Evolutionary conservation across 805 yeast genomes (phyloP).

Genomic region (Lachancea kluyveri): DNA sequence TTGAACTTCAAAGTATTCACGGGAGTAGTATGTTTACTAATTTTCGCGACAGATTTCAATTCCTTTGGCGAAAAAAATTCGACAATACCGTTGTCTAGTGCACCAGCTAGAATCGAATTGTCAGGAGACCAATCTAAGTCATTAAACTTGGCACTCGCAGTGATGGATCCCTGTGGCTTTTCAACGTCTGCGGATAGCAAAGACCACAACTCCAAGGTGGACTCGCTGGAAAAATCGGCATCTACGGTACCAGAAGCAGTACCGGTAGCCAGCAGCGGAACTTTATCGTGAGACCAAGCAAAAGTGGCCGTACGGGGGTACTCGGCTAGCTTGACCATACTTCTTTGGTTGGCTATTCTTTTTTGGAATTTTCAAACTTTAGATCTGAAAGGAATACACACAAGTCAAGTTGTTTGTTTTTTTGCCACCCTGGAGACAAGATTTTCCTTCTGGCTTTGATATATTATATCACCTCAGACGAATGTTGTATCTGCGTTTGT

Average conservation of each 20-base stretch:
- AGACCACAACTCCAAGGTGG: slow-evolving; percentile 77
- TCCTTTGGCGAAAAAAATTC: slow-evolving; percentile 60
- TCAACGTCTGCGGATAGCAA: slow-evolving; percentile 38
- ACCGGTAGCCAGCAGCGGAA: slow-evolving; percentile 82
- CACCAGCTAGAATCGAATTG: slow-evolving; percentile 73
- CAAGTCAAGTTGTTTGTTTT: too few relatives aligned
- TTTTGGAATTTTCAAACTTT: too few relatives aligned
- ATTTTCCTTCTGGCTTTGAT: too few relatives aligned
- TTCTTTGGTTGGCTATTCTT: slow-evolving; percentile 1
- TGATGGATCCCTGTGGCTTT: slow-evolving; percentile 39
- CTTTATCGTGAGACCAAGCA: slow-evolving; percentile 80
- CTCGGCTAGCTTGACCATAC: slow-evolving; percentile 79
- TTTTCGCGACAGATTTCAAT: slow-evolving; percentile 44
- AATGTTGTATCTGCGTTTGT: too few relatives aligned
- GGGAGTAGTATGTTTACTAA: slow-evolving; percentile 58
- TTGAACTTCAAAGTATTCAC: slow-evolving; percentile 74
- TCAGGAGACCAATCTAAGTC: slow-evolving; percentile 78
- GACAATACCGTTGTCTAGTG: slow-evolving; percentile 74
- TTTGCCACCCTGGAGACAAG: too few relatives aligned
- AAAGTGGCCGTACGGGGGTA: slow-evolving; percentile 84
- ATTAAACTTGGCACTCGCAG: slow-evolving; percentile 58
- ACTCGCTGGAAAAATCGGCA: slow-evolving; percentile 72
- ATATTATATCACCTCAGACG: too few relatives aligned
- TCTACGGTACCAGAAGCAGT: slow-evolving; percentile 96
- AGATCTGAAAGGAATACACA: too few relatives aligned